Evolutionary conservation across 768 basidiomycete species (phyloP).

Genomic region (Scleroderma citrinum): DNA sequence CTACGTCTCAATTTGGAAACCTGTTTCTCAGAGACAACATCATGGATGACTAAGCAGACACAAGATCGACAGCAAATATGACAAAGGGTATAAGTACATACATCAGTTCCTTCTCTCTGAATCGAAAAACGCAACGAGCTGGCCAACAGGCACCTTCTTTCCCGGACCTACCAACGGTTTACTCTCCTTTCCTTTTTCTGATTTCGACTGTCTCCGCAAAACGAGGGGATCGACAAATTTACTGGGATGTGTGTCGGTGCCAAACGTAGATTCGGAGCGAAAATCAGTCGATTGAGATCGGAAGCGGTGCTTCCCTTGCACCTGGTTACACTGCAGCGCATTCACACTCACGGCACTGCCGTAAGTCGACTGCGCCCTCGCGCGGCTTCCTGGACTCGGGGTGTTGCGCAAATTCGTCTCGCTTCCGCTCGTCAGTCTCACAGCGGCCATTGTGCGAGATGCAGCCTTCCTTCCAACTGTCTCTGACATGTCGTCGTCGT

Average conservation of each 20-base stretch:
- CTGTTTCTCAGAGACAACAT: slow-evolving; percentile 18
- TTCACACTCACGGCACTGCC: slow-evolving; percentile 20
- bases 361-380: slow-evolving; percentile 59
- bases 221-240: slow-evolving; percentile 78
- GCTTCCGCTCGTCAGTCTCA: slow-evolving; percentile 28
- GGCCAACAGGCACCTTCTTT: slow-evolving; percentile 67
- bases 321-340: slow-evolving; percentile 26
- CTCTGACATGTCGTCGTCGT: slow-evolving; percentile 30
- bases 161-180: slow-evolving; percentile 32
- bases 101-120: slow-evolving; percentile 17
- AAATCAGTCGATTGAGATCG: slow-evolving; percentile 37
- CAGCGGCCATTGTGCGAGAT: slow-evolving; percentile 26
- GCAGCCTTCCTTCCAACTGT: slow-evolving; percentile 54
- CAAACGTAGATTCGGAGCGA: slow-evolving; percentile 14
- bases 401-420: slow-evolving; percentile 10
- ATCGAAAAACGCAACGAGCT: slow-evolving; percentile 84
- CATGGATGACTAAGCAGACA: slow-evolving; percentile 15
- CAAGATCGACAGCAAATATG: not conserved
- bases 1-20: slow-evolving; percentile 19
- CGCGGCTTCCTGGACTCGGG: slow-evolving; percentile 24
- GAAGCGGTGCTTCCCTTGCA: slow-evolving; percentile 22
- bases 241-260: slow-evolving; percentile 7
- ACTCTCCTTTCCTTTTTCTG: slow-evolving; percentile 36
- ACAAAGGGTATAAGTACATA: not conserved
- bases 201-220: slow-evolving; percentile 56